Conservation (phyloP, 2,329 filamentous ascomycete genomes). For the Lecanicillium sp. region DNA sequence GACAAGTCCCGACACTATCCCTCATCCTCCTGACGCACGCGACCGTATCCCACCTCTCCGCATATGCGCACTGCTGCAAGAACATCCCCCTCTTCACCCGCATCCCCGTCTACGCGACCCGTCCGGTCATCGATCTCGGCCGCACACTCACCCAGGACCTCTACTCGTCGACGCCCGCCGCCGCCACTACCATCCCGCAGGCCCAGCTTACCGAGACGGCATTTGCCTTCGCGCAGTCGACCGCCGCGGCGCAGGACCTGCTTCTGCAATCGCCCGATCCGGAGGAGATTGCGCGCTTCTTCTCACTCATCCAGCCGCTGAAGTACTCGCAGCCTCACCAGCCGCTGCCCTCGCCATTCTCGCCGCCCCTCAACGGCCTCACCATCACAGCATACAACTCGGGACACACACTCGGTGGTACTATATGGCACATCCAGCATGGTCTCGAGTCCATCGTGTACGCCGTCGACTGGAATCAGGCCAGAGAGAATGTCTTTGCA, state of each 20-base stretch:
- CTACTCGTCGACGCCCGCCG: conserved; percentile 83
- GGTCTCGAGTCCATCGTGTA: conserved; percentile 96
- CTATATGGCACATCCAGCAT: conserved; percentile 98
- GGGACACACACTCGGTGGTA: conserved; percentile 90
- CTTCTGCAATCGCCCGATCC: conserved; percentile 64
- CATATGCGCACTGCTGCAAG: conserved; percentile 95
- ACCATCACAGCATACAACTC: conserved; percentile 96
- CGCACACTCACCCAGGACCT: conserved; percentile 87
- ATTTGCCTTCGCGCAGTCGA: conserved; percentile 48
- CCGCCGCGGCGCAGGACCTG: conserved; percentile 47
- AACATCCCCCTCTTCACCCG: conserved; percentile 86
- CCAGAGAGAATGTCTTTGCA: conserved; percentile 88
- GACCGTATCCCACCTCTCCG: conserved; percentile 83
- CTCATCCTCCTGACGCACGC: conserved; percentile 92
- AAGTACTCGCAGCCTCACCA: conserved; percentile 98
- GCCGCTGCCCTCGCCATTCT: conserved; percentile 78
- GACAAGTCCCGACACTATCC: conserved; percentile 75
- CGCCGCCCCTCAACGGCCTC: conserved; percentile 80
- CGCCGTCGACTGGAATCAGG: conserved; percentile 96
- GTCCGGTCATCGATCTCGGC: conserved; percentile 87
- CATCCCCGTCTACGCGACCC: conserved; percentile 91
- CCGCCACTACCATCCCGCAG: conserved; percentile 73
- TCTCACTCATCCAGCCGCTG: conserved; percentile 80
- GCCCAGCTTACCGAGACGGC: conserved; percentile 61
- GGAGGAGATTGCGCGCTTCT: conserved; percentile 90